Percentiles rank a stretch among this genome's conserved stretches.
phyloP scores from a whole-genome alignment of 768 basidiomycete species.

The Auricularia cornea region DNA sequence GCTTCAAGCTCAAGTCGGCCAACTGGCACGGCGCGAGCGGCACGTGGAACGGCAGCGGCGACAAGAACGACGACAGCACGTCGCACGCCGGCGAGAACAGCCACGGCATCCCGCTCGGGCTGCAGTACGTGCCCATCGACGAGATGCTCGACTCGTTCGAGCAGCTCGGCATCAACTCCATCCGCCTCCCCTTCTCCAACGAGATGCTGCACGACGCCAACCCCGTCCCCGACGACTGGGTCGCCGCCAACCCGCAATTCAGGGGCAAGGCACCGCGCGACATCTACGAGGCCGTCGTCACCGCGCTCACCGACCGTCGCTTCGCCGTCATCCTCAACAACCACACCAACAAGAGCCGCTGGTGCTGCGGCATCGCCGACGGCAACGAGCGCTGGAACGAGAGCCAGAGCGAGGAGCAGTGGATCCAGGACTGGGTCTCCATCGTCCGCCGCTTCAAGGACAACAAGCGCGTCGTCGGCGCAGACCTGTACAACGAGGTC shows the following conservation, averaged over 20 bases:
- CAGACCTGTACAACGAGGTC: slow-evolving; percentile 9
- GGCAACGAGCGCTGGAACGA: slow-evolving; percentile 10
- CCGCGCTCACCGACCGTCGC: slow-evolving; percentile 4
- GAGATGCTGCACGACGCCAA: slow-evolving; percentile 6
- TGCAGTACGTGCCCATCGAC: slow-evolving; percentile 6
- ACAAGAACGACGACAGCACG: slow-evolving; percentile 4
- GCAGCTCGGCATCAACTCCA: slow-evolving; percentile 8
- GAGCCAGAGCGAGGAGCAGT: slow-evolving; percentile 4
- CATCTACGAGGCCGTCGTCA: slow-evolving; percentile 4
- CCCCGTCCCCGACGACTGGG: slow-evolving; percentile 1
- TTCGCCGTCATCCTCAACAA: slow-evolving; percentile 9
- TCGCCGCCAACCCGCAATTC: slow-evolving; percentile 5
- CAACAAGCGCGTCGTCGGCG: slow-evolving; percentile 8
- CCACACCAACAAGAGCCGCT: slow-evolving; percentile 5
- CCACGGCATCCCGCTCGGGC: slow-evolving; percentile 2
- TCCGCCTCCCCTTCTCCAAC: slow-evolving; percentile 7
- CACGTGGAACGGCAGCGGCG: slow-evolving; percentile 5
- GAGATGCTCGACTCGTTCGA: slow-evolving; percentile 6
- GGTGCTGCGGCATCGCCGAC: slow-evolving; percentile 8
- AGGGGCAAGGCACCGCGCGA: slow-evolving; percentile 7
- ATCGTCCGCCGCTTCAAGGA: slow-evolving; percentile 7
- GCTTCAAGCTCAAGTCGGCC: slow-evolving; percentile 7
- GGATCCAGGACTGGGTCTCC: slow-evolving; percentile 6
- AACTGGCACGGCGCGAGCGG: slow-evolving; percentile 8
- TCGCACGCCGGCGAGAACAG: slow-evolving; percentile 2